Conservation (phyloP, 208 protist genomes). For the Trypanosoma brucei region DNA sequence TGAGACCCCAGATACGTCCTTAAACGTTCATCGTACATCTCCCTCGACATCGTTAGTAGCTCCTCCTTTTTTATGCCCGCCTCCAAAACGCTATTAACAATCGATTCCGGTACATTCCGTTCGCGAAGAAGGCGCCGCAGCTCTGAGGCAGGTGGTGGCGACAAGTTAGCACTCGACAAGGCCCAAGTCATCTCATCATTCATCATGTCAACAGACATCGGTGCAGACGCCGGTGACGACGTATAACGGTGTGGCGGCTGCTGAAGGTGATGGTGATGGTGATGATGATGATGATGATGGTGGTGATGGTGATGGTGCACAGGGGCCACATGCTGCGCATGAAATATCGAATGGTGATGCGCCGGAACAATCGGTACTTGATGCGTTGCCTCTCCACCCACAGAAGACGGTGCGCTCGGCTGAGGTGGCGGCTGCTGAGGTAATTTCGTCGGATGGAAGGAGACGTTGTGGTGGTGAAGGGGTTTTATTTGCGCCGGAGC, state of each 20-base stretch:
- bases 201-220: conserved; percentile 30
- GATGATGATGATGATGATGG: conserved; percentile 1
- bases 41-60: conserved; percentile 6
- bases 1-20: conserved; percentile 5
- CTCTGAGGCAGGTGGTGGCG: conserved; percentile 6
- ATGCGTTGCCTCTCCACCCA: conserved; percentile 13
- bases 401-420: conserved; percentile 10
- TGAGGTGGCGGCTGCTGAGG: conserved; percentile 3
- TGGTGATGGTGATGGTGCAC: conserved; percentile 1
- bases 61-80: conserved; percentile 12
- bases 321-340: conserved; percentile 20
- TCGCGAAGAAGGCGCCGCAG: conserved; percentile 18
- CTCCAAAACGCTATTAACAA: conserved; percentile 14
- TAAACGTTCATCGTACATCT: conserved; percentile 18
- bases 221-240: conserved; percentile 12
- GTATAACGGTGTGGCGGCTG: conserved; percentile 14
- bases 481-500: conserved; percentile 15
- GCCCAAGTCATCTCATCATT: conserved; percentile 26
- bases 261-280: conserved; percentile 11
- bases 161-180: not conserved
- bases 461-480: conserved; percentile 21
- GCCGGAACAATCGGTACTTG: conserved; percentile 19
- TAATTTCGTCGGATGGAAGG: conserved; percentile 8
- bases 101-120: conserved; percentile 5
- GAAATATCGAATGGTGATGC: conserved; percentile 26